Conservation (phyloP, 495 filamentous ascomycete genomes). For the Hyaloscypha variabilis region DNA sequence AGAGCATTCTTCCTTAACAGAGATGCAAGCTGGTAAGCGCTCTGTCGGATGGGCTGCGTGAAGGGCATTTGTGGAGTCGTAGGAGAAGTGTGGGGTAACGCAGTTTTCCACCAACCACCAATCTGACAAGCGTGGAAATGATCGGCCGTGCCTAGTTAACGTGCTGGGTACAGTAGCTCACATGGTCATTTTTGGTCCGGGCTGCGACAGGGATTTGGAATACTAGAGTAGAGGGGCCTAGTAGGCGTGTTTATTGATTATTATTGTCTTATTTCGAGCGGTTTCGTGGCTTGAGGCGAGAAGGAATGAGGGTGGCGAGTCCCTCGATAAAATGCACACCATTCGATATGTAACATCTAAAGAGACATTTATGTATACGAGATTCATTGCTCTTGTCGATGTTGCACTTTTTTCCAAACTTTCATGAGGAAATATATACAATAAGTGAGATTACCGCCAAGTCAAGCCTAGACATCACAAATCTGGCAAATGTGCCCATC, state of each 20-base stretch:
- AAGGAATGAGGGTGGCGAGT: too few species aligned
- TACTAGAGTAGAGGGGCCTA: too few species aligned
- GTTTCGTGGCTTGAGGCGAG: too few species aligned
- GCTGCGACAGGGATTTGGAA: too few species aligned
- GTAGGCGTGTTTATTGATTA: too few species aligned
- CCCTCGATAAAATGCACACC: too few species aligned
- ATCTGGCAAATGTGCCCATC: background rate
- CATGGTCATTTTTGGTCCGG: too few species aligned
- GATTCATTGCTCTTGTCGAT: background rate
- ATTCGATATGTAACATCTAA: too few species aligned
- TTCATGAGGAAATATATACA: background rate
- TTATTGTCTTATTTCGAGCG: too few species aligned
- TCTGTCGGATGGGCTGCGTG: background rate
- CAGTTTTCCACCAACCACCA: background rate
- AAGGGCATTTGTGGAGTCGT: background rate
- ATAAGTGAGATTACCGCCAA: background rate
- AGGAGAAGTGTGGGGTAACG: background rate
- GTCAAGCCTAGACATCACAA: background rate
- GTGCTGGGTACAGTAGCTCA: background rate
- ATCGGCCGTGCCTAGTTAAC: background rate
- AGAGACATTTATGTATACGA: too few species aligned
- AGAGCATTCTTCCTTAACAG: background rate
- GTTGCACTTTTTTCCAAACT: background rate
- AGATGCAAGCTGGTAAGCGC: background rate
- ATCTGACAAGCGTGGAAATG: background rate